Evolutionary conservation across 1,139 yeast genomes (phyloP).

Genomic region (Suhomyces choctaworum): DNA sequence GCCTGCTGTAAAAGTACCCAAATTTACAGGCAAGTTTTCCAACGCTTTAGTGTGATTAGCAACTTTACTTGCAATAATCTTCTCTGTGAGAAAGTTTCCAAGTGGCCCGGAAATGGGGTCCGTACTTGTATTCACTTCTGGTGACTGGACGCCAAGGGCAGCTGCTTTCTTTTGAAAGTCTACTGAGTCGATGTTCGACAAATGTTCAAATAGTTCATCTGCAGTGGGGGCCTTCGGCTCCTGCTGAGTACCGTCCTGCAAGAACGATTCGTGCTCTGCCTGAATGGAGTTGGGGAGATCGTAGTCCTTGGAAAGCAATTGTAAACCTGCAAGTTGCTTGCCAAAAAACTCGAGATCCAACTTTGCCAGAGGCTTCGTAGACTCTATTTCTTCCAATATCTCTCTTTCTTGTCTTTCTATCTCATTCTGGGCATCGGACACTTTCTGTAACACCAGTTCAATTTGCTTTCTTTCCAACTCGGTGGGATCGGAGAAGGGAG

Average conservation of each 20-base stretch:
- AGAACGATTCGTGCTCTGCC: slow-evolving; percentile 16
- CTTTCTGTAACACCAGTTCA: slow-evolving; percentile 33
- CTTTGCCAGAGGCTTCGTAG: slow-evolving; percentile 4
- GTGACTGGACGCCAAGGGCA: slow-evolving; percentile 34
- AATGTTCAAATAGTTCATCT: slow-evolving; percentile 8
- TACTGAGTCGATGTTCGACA: slow-evolving; percentile 2
- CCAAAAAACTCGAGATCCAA: slow-evolving; percentile 56
- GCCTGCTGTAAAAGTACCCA: slow-evolving; percentile 62
- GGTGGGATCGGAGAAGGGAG: slow-evolving; percentile 7
- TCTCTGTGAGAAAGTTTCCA: slow-evolving; percentile 50
- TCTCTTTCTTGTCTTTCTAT: slow-evolving; percentile 26
- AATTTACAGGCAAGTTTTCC: slow-evolving; percentile 72
- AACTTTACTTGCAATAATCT: slow-evolving; percentile 53
- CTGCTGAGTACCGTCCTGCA: slow-evolving; percentile 6
- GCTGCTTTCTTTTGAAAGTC: slow-evolving; percentile 32
- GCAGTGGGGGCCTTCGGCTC: slow-evolving; percentile 2
- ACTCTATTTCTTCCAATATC: slow-evolving; percentile 21
- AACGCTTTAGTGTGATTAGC: slow-evolving; percentile 72
- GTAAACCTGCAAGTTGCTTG: slow-evolving; percentile 73
- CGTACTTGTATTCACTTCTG: slow-evolving; percentile 22
- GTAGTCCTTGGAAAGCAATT: slow-evolving; percentile 72
- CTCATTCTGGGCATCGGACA: slow-evolving; percentile 32
- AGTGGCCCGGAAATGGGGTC: slow-evolving; percentile 31
- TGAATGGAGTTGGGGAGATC: slow-evolving; percentile 63
- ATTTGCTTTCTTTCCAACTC: slow-evolving; percentile 26